Conservation (phyloP, 192 early-diverging fungal species). For the Dissophora ornata region DNA sequence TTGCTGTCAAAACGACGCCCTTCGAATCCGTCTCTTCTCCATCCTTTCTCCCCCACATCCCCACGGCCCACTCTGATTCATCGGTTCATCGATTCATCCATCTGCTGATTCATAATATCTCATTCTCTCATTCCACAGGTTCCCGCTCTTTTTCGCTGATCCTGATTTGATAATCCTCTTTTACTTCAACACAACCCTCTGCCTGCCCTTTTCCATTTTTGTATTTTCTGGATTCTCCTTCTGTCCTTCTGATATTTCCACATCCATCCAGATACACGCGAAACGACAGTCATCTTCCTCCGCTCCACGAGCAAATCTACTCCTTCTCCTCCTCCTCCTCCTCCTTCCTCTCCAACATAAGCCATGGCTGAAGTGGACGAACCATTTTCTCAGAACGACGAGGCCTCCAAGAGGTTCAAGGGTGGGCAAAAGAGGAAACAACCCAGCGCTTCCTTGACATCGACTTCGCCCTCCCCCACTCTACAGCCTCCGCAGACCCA, state of each 20-base stretch:
- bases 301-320: no score
- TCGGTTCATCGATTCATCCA: no score
- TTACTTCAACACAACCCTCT: not conserved
- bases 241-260: conserved; percentile 2
- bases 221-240: no score
- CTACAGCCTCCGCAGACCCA: not conserved
- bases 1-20: no score
- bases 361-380: conserved; percentile 38
- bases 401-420: conserved; percentile 31
- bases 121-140: no score
- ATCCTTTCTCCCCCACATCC: no score
- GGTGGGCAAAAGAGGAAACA: conserved; percentile 33
- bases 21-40: no score
- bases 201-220: not conserved
- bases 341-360: no score
- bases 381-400: conserved; percentile 28
- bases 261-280: not conserved
- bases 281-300: no score
- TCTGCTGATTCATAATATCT: no score
- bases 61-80: no score
- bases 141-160: not conserved
- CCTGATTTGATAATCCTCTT: no score
- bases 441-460: conserved; percentile 1
- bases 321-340: not conserved
- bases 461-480: conserved; percentile 2